phyloP scores from a whole-genome alignment of 2,329 filamentous ascomycete species.

The Sporothrix pallida region DNA sequence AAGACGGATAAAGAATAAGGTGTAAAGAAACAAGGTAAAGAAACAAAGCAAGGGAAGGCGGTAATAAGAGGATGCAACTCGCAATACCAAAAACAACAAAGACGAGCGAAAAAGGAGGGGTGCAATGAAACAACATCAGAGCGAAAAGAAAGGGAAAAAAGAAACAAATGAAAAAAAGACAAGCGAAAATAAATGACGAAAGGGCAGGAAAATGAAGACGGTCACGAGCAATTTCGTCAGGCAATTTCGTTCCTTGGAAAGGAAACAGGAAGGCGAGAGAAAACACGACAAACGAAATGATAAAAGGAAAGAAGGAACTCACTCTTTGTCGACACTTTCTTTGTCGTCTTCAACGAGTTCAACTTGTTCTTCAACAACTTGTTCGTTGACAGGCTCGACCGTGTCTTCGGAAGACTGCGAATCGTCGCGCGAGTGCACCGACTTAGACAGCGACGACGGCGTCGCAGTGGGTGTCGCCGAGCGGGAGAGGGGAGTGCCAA shows the following conservation, averaged over 20 bases:
- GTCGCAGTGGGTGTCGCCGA: slow-evolving; percentile 10
- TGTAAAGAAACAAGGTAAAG: neutral
- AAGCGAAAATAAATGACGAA: neutral
- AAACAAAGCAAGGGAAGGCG: slow-evolving; percentile 8
- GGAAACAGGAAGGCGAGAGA: neutral
- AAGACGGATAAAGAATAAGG: neutral
- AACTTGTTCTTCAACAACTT: neutral
- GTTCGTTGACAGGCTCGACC: slow-evolving; percentile 16
- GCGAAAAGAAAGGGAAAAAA: neutral
- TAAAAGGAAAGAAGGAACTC: slow-evolving; percentile 10
- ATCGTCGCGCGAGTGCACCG: slow-evolving; percentile 12
- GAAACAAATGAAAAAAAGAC: neutral
- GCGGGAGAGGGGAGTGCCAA: neutral
- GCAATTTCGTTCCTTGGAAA: neutral
- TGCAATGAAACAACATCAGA: slow-evolving; percentile 24
- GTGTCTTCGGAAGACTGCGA: slow-evolving; percentile 21
- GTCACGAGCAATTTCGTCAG: neutral
- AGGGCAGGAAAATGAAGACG: neutral
- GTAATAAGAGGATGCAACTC: neutral
- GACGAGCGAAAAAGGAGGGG: slow-evolving; percentile 1
- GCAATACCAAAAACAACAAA: slow-evolving; percentile 10
- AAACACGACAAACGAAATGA: neutral
- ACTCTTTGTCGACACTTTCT: slow-evolving; percentile 17
- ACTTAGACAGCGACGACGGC: slow-evolving; percentile 34
- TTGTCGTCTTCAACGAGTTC: neutral